phyloP scores from a whole-genome alignment of 768 basidiomycete genomes.

The Artomyces pyxidatus region DNA sequence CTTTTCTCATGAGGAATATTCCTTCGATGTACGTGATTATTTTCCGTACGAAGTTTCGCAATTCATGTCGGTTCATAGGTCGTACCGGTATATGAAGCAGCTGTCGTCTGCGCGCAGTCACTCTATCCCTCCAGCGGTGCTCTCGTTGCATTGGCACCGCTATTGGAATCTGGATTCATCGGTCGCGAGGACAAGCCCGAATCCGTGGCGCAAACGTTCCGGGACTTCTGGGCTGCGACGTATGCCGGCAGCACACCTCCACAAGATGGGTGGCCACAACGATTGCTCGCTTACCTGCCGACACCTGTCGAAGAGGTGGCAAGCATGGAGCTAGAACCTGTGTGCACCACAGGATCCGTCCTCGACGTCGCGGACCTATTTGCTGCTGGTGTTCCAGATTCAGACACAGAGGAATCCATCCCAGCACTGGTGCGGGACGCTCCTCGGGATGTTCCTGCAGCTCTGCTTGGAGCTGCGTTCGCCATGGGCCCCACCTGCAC shows the following conservation, averaged over 20 bases:
- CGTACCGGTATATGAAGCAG: conserved; percentile 54
- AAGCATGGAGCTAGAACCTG: conserved; percentile 6
- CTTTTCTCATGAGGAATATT: conserved; percentile 47
- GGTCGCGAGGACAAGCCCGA: conserved; percentile 40
- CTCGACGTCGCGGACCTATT: background rate
- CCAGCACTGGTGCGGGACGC: background rate
- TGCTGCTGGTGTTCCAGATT: background rate
- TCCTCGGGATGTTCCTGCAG: conserved; percentile 4
- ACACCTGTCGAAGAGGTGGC: conserved; percentile 11
- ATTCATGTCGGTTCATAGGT: conserved; percentile 33
- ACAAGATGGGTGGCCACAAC: conserved; percentile 44
- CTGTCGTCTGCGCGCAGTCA: conserved; percentile 42
- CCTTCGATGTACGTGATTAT: conserved; percentile 41
- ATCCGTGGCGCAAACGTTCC: conserved; percentile 42
- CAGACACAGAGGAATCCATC: background rate
- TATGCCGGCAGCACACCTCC: conserved; percentile 37
- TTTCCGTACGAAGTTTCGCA: conserved; percentile 8
- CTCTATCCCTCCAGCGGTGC: conserved; percentile 32
- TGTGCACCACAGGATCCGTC: too few relatives aligned
- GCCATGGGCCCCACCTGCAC: conserved; percentile 11
- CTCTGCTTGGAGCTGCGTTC: conserved; percentile 10
- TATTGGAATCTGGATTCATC: conserved; percentile 52
- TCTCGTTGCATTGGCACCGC: conserved; percentile 38
- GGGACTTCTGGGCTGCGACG: conserved; percentile 50
- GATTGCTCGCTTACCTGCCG: conserved; percentile 30